phyloP scores from a whole-genome alignment of 164 flowering plant species.

The Vitis vinifera region DNA sequence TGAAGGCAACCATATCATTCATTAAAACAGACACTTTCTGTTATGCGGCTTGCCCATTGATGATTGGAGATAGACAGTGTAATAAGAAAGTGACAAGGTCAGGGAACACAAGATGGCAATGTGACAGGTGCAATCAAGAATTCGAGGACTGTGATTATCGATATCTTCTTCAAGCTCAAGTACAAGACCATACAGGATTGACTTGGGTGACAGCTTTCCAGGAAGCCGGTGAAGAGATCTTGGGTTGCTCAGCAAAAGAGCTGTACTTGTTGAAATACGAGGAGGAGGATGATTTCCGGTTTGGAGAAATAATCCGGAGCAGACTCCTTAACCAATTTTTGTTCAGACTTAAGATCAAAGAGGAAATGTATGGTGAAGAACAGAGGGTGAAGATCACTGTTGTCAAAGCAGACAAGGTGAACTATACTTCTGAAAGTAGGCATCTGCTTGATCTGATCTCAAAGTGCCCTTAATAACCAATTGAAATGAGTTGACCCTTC shows the following conservation, averaged over 20 bases:
- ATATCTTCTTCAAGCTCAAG: conserved; percentile 87
- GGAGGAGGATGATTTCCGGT: conserved; percentile 58
- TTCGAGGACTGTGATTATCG: conserved; percentile 90
- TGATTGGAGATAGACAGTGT: conserved; percentile 91
- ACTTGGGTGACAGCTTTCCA: conserved; percentile 99
- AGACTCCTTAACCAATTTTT: conserved; percentile 57
- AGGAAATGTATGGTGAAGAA: conserved; percentile 88
- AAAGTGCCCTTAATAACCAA: conserved; percentile 15
- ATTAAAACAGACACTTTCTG: conserved; percentile 83
- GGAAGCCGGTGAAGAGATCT: conserved; percentile 86
- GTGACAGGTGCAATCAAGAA: conserved; percentile 91
- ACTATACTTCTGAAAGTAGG: conserved; percentile 55
- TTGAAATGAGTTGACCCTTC: background rate
- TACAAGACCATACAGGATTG: conserved; percentile 87
- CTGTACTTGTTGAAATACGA: conserved; percentile 66
- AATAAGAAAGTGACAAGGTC: conserved; percentile 77
- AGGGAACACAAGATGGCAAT: conserved; percentile 68
- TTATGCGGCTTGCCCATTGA: conserved; percentile 94
- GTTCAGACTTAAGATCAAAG: conserved; percentile 85
- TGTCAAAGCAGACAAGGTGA: conserved; percentile 74
- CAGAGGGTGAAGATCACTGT: conserved; percentile 82
- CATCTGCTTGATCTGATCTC: conserved; percentile 54
- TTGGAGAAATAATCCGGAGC: conserved; percentile 46
- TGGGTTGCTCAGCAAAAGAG: conserved; percentile 87
- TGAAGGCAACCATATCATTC: conserved; percentile 69